Evolutionary conservation across 176 grass and related monocot species (phyloP), one percentile per base, ranked within the genome.

Genomic region (Aegilops longissima): DNA sequence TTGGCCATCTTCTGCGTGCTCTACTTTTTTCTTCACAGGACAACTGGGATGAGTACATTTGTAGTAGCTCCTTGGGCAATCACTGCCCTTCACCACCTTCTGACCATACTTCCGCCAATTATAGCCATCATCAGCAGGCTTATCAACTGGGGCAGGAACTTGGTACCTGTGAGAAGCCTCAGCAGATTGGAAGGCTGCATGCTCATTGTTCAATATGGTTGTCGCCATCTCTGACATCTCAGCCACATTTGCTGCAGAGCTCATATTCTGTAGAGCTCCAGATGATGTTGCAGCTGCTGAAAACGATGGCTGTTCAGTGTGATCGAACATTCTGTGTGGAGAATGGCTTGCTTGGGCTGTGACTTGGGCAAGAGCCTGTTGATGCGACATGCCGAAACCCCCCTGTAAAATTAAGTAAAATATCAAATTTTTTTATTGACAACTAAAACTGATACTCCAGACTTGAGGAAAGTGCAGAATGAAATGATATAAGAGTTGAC

Each of bases 21-120:
- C 95, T 6, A 97, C 86, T 66, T 97, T 97, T 82, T 97, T 97
- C 84, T 91, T 95, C 36, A 97, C 95, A 4, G 92, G 87, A 82
- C 95, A 97, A 88, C 62, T 93, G 54, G 84, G 80, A 87, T 95
- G 90, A 42, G 95, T 95, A 78, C 95, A 97, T 65, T 94, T 91
- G 68, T 97, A 97, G 70, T 97, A 97, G 76, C 95, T 94, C 61
- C 92, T 86, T 2, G 95, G 95, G 66, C 86, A 93, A 58, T 97
- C 92, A 88, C 92, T 97, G 59, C 95, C 95, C 83, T 95, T 97
- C 61, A 97, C 95, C 82, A 97, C 91, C 81, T 97, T 97, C 87
- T 97, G 95, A 65, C 95, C 95, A 78, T 97, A 97, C 69, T 97
- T 97, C 64, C 94, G 87, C 94, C 94, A 97, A 73, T 97, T 97